Base-by-base conservation (phyloP, 768 basidiomycete genomes). In the Mycena latifolia region DNA sequence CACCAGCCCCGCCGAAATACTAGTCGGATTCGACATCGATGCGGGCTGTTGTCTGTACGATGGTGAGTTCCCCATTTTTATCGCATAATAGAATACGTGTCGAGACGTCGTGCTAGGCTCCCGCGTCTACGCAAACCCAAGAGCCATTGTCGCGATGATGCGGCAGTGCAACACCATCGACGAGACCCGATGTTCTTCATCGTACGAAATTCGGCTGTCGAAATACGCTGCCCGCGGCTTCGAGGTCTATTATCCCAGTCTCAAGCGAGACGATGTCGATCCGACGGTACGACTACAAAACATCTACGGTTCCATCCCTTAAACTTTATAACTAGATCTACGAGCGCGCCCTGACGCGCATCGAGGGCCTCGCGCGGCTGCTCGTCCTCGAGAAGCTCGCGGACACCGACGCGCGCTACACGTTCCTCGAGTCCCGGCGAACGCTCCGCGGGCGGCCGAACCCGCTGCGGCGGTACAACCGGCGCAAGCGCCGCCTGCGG, bases 11-110 rank as follows among this genome's bases (percentile, higher is more conserved):
- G 88, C 88, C 0, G 88, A 90, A 71, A 80, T 90, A 55, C 78
- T 90, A 1, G 86, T 87, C 4, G 88, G 88, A 11, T 90, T 90
- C 66, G 89, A 90, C 67, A 82, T 90, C 45, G 89, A 90, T 61
- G 85, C 86, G 0, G 85, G 87, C 3, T 89, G 87, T 74, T 87
- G 84, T 55, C 82, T 84, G 1, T 89, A 79, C 61, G 82, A 86
- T 67, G 85, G 85, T 60, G 62, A 15, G 37, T 37, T 37, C 10
- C 3, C 15, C 10, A 7, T 37, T 37, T 37, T 10, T 37, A 3
- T 15, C 37, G 8, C 15, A 37, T 37, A 37, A n/a, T n/a, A n/a
- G n/a, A 37, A 37, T 15, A 11, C 37, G 9, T 14, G 15, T 15
- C 37, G 37, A 37, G 14, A 37, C 14, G 37, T 15, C 37, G 15